A percentile compares a stretch with the other conserved stretches of the same genome.
Conservation (phyloP, 176 grass and related monocot species). For the Musa acuminata region DNA sequence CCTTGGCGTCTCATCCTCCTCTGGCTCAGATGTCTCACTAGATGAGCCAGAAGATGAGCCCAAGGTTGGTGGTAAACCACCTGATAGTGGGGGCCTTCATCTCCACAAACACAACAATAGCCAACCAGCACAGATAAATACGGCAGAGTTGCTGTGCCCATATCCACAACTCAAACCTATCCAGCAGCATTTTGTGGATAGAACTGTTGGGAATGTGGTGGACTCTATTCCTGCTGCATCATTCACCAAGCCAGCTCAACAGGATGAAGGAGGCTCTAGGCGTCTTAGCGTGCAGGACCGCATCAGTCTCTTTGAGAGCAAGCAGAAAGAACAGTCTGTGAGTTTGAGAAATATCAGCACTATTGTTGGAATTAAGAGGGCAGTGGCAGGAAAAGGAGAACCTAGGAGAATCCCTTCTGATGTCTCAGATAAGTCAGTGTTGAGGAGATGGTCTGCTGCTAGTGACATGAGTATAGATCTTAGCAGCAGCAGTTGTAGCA, state of each 20-base stretch:
- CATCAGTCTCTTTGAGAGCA: constrained; percentile 85
- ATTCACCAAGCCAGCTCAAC: too few species aligned
- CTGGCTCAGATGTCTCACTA: constrained; percentile 90
- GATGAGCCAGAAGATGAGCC: constrained; percentile 53
- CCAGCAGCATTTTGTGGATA: too few species aligned
- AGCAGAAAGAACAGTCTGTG: constrained; percentile 65
- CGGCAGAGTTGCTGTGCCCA: too few species aligned
- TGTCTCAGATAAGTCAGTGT: constrained; percentile 61
- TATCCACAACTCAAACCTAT: too few species aligned
- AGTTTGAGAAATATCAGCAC: constrained; percentile 39
- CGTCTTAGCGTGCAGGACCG: constrained; percentile 9
- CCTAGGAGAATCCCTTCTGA: constrained; percentile 67
- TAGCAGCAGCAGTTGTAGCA: constrained; percentile 39
- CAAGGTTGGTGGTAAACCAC: background rate
- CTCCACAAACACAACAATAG: background rate
- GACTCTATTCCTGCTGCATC: too few species aligned
- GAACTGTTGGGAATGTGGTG: too few species aligned
- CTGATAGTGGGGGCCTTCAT: background rate
- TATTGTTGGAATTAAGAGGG: constrained; percentile 34
- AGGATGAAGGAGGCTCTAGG: too few species aligned
- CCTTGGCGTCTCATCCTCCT: constrained; percentile 52
- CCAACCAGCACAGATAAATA: background rate
- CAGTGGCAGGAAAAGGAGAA: constrained; percentile 56
- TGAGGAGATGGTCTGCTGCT: constrained; percentile 75
- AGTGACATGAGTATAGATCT: constrained; percentile 96